A percentile compares a stretch with the other conserved stretches of the same genome.
Evolutionary conservation across 441 rosid species (phyloP).

Genomic region (Melastoma candidum): DNA sequence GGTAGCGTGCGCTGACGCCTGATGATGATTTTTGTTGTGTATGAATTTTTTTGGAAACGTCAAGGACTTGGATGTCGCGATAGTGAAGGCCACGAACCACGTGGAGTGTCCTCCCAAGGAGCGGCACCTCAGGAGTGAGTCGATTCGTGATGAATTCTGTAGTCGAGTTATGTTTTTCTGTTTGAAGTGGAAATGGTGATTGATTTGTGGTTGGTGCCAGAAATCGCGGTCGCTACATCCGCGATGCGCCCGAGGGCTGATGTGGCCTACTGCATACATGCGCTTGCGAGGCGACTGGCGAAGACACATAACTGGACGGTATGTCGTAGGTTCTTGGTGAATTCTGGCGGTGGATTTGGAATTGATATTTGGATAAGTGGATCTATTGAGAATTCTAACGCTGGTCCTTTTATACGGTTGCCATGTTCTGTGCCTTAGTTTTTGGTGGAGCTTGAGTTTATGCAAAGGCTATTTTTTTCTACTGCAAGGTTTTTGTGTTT

Average conservation of each 20-base stretch:
- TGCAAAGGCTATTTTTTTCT: no score
- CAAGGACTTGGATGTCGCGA: conserved; percentile 94
- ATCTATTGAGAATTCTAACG: no score
- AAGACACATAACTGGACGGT: conserved; percentile 84
- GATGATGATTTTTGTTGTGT: conserved; percentile 2
- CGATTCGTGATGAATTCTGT: neutral
- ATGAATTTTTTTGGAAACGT: conserved; percentile 9
- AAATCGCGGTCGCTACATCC: conserved; percentile 66
- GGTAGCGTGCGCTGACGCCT: neutral
- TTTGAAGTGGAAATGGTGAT: conserved; percentile 2
- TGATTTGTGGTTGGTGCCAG: conserved; percentile 28
- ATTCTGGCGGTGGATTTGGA: neutral
- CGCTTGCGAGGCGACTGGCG: conserved; percentile 56
- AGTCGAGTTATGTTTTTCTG: neutral
- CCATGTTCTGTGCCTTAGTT: no score
- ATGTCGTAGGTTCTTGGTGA: neutral
- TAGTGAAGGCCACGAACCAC: conserved; percentile 94
- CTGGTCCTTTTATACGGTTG: no score
- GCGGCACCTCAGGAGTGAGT: conserved; percentile 81
- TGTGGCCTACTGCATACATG: conserved; percentile 65
- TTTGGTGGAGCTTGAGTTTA: no score
- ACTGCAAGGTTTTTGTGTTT: no score
- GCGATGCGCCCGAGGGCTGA: conserved; percentile 68
- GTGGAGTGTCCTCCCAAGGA: conserved; percentile 98
- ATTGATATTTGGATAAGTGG: neutral